phyloP scores from a whole-genome alignment of 2,329 filamentous ascomycete species.

The Paecilomyces sp. region DNA sequence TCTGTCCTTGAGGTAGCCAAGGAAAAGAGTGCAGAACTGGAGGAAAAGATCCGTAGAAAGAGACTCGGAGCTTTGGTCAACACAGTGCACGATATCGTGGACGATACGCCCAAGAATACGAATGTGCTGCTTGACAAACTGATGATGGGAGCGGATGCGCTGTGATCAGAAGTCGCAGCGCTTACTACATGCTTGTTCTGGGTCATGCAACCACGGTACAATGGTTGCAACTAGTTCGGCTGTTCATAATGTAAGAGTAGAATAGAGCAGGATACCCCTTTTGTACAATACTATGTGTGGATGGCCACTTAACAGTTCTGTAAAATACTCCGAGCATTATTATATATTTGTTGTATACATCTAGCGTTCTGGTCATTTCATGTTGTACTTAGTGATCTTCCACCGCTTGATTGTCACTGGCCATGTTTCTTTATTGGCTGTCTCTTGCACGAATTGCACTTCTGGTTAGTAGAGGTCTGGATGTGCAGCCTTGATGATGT shows the following conservation, averaged over 20 bases:
- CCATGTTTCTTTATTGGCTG: too few relatives aligned
- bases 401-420: too few relatives aligned
- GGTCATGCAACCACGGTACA: background rate
- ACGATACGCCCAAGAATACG: slow-evolving; percentile 6
- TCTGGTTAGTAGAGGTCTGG: background rate
- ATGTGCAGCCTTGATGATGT: background rate
- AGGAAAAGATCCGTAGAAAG: slow-evolving; percentile 61
- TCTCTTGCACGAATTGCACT: too few relatives aligned
- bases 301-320: background rate
- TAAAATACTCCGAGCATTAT: too few relatives aligned
- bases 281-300: background rate
- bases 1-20: slow-evolving; percentile 71
- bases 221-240: background rate
- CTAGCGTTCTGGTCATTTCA: too few relatives aligned
- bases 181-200: background rate
- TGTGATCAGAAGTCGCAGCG: slow-evolving; percentile 16
- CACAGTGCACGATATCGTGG: slow-evolving; percentile 22
- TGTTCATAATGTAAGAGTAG: background rate
- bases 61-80: slow-evolving; percentile 42
- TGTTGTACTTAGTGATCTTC: too few relatives aligned
- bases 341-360: too few relatives aligned
- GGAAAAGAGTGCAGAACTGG: slow-evolving; percentile 72
- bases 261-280: background rate
- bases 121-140: slow-evolving; percentile 23
- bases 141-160: slow-evolving; percentile 23